Base-by-base conservation (phyloP, 2,329 filamentous ascomycete species). In the Huntiella abstrusa region DNA sequence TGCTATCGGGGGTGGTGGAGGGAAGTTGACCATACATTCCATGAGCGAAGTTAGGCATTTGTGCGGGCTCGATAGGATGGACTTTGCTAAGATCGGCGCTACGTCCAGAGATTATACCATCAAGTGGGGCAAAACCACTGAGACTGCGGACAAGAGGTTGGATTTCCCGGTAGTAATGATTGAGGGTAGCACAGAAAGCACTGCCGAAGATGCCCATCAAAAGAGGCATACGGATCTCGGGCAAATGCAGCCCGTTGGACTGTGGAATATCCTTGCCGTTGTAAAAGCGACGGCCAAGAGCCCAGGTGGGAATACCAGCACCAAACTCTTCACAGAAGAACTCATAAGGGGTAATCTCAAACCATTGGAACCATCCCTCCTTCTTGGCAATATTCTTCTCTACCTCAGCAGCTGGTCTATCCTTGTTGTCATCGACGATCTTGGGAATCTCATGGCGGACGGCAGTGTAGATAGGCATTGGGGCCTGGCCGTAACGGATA, bases 331-430 rank as follows among this genome's bases (percentile, higher is more conserved):
- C 88, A 54, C 86, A 94, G 60, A 91, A 95, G 58, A 95, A 80
- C 59, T 96, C 88, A 56, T 92, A 95, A 0, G 88, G 88, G 0
- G 85, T 92, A 55, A 88, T 81, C 57, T 98, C 91, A 54, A 91
- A 95, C 88, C 91, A 96, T 55, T 98, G 88, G 55, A 96, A 98
- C 83, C 87, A 96, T 2, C 85, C 71, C 56, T 92, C 81, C 50
- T 70, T 68, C 55, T 51, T 49, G 8, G 71, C 65, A 43, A 64
- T 59, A 52, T 67, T 64, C 53, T 75, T 72, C 0, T 64, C 68
- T 15, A 63, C 60, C 49, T 77, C 69, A 1, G 66, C 51, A 11
- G 48, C 41, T 33, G 47, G 39, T 6, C 43, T 43, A 16, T 52
- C 19, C 32, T 28, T 33, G 52, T 56, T 46, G 54, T 57, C 4